Conservation (phyloP, 1,284 basidiomycete genomes). For the Porogramme epimiltina region DNA sequence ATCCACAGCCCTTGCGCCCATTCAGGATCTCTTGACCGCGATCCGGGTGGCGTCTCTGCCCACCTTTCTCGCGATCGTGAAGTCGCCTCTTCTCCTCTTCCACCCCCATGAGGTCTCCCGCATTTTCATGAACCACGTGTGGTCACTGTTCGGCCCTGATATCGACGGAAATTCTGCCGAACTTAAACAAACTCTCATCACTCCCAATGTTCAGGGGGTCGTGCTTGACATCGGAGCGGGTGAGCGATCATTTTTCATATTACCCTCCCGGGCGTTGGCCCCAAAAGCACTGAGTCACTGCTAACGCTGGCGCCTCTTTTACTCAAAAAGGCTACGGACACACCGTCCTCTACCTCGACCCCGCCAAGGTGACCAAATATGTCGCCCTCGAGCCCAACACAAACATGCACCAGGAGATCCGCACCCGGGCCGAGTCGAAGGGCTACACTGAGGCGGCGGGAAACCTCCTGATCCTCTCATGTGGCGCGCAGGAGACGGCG, state of each 20-base stretch:
- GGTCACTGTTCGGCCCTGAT: slow-evolving; percentile 50
- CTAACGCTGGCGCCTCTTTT: neutral
- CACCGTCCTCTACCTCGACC: slow-evolving; percentile 59
- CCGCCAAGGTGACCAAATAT: slow-evolving; percentile 56
- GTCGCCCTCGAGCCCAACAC: slow-evolving; percentile 70
- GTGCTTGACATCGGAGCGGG: slow-evolving; percentile 76
- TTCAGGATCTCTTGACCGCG: slow-evolving; percentile 42
- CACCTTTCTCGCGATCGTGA: slow-evolving; percentile 44
- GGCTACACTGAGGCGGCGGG: slow-evolving; percentile 56
- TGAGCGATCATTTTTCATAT: slow-evolving; percentile 26
- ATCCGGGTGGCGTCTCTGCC: slow-evolving; percentile 47
- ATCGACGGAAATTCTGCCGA: slow-evolving; percentile 45
- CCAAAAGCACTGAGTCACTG: neutral
- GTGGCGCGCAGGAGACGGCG: slow-evolving; percentile 56
- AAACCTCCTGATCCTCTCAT: slow-evolving; percentile 46
- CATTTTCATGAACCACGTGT: slow-evolving; percentile 62
- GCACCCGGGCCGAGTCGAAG: slow-evolving; percentile 43
- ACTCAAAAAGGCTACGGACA: slow-evolving; percentile 58
- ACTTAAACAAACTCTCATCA: slow-evolving; percentile 53
- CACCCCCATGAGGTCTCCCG: slow-evolving; percentile 48
- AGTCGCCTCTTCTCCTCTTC: slow-evolving; percentile 47
- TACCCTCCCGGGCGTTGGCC: too few relatives aligned
- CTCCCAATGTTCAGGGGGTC: slow-evolving; percentile 54
- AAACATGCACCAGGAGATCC: slow-evolving; percentile 60
- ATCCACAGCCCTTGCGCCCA: slow-evolving; percentile 39